Base-by-base conservation (phyloP, 1,284 basidiomycete species). In the Microbotryum violaceum region DNA sequence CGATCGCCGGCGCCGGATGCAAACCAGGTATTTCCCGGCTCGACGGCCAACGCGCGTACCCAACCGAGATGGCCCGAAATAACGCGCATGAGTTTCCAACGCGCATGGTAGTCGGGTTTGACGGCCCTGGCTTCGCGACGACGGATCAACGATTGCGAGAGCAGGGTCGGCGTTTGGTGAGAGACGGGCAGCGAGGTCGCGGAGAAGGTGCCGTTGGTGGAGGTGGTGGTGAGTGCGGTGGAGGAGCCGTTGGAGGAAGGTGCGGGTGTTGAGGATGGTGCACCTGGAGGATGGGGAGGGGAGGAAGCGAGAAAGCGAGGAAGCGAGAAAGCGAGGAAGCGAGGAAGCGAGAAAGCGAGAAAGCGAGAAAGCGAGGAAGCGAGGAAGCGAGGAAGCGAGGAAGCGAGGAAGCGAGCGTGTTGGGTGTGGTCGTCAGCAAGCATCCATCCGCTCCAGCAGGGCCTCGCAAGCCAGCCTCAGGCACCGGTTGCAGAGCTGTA, bases 21-120 rank as follows among this genome's bases (percentile, higher is more conserved):
- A 69, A 99, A 98, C 94, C 94, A 99, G 75, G 94, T 81, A 79
- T 98, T 99, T 31, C 91, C 91, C 20, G 94, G 94, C 75, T 98
- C 94, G 49, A 98, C 91, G 2, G 94, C 91, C 20, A 90, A 86
- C 70, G 87, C 88, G 60, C 94, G 83, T n/a, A 98, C 94, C 96
- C 96, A 98, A 9, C 96, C 94, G 67, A 98, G 78, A 76, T 99
- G 94, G 0, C 94, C 94, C 2, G 92, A 97, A 66, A 98, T 97
- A 72, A 99, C 96, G 57, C 93, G 88, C 70, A 87, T 82, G 58
- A 99, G 85, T 77, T 97, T 97, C 94, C 94, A 94, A 71, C 87
- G 88, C 7, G 94, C 84, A 72, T 99, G 94, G 74, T 90, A 97
- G 9, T 86, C 88, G 3, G 94, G 96, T 76, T 97, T 94, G 71